Conservation (phyloP, 2,329 filamentous ascomycete genomes). For the Cladorrhinum sp. region DNA sequence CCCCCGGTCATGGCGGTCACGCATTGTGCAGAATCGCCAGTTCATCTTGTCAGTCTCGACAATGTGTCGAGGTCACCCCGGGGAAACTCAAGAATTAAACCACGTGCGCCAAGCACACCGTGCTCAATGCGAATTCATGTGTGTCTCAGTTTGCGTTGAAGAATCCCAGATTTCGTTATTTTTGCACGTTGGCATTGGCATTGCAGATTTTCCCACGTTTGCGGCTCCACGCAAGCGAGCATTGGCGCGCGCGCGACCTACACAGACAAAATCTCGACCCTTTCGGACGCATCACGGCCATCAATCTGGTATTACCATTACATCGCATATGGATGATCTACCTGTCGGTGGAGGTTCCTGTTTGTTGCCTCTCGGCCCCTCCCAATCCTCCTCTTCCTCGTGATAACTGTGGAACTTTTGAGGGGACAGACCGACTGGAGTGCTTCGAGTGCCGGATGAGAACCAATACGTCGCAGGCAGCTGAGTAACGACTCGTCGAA, state of each 20-base stretch:
- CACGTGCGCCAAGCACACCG: neutral
- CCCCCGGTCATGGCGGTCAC: neutral
- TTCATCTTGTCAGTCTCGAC: neutral
- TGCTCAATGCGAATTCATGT: neutral
- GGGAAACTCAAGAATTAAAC: neutral
- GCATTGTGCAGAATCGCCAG: neutral
- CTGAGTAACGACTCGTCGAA: conserved; percentile 1
- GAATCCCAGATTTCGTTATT: neutral
- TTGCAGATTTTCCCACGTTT: neutral
- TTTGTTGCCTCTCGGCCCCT: neutral
- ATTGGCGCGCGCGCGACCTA: neutral
- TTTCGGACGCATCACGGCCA: too few relatives aligned
- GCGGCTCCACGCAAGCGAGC: neutral
- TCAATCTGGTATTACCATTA: neutral
- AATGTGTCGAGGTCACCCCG: neutral
- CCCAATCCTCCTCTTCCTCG: neutral
- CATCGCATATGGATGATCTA: neutral
- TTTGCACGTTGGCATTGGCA: neutral
- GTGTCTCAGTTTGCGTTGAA: neutral
- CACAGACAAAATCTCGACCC: too few relatives aligned
- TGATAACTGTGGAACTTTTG: neutral
- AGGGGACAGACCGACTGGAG: neutral
- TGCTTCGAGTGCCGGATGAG: neutral
- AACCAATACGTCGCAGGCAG: too few relatives aligned
- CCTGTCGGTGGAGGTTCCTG: neutral